Evolutionary conservation across 257 asterid genomes (phyloP).

Genomic region (Gentiana macrophylla): DNA sequence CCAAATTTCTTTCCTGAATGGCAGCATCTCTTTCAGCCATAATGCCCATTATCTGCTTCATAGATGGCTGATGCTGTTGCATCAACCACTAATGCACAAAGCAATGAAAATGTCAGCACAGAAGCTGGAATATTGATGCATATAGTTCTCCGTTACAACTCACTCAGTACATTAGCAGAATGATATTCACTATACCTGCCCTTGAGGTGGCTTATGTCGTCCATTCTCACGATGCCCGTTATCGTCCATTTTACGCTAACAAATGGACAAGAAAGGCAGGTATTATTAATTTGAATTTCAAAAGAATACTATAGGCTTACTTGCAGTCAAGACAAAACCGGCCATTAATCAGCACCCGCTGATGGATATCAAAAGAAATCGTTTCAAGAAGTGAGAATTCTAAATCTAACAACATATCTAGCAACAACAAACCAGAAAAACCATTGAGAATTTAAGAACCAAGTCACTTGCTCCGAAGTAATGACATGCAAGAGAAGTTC

Average conservation of each 20-base stretch:
- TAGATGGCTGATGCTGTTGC: constrained; percentile 94
- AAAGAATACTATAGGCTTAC: constrained; percentile 7
- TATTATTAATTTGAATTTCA: constrained; percentile 8
- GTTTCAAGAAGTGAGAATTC: no score
- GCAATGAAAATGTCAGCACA: background rate
- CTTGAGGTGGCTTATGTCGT: constrained; percentile 74
- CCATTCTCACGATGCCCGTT: constrained; percentile 80
- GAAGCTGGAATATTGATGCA: no score
- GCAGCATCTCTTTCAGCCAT: constrained; percentile 97
- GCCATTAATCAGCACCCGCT: no score
- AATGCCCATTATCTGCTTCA: constrained; percentile 90
- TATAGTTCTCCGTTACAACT: no score
- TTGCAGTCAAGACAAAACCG: constrained; percentile 11
- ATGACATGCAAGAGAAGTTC: no score
- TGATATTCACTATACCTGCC: constrained; percentile 45
- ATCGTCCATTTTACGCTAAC: constrained; percentile 52
- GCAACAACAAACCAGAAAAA: no score
- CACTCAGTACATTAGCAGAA: background rate
- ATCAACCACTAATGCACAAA: constrained; percentile 68
- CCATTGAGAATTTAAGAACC: no score
- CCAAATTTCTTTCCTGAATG: constrained; percentile 80
- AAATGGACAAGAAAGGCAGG: constrained; percentile 9
- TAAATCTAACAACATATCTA: no score
- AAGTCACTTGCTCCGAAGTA: no score
- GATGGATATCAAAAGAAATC: no score